Evolutionary conservation across 2,329 filamentous ascomycete species (phyloP), one percentile per base, ranked within the genome.

Genomic region (Aspergillus thermomutatus): DNA sequence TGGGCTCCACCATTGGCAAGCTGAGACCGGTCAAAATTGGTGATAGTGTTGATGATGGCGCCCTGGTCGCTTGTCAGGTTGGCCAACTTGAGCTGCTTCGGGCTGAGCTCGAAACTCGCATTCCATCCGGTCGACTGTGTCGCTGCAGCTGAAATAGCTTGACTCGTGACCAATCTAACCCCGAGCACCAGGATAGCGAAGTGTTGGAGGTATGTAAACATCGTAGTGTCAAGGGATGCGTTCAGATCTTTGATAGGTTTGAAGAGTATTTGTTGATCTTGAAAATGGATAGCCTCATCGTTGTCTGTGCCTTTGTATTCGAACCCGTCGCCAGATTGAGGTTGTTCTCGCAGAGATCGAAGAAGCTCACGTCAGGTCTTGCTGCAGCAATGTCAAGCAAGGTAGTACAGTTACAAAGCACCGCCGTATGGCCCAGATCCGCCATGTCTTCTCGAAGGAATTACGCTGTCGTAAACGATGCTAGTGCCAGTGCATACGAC

Each of bases 1-100:
- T 59, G 59, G 21, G 60, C 54, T n/a, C 59, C 60, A n/a, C 60
- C 60, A 41, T 63, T 59, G 25, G 60, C 60, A n/a, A 61, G 60
- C 50, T 56, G 56, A 21, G 60, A 55, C 7, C 47, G 56, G 49
- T 63, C 60, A 23, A 63, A 63, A 14, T 59, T 58, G 49, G 49
- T 54, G 28, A 59, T 57, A 3, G 57, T 57, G 49, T 59, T 57
- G 54, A 59, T 50, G 49, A 54, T 41, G 23, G 21, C 37, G 8
- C 9, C 49, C 31, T 49, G 28, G 19, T 54, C 54, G 8, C 34
- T 48, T 26, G 57, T 57, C 51, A 59, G 43, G 6, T 54, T 52
- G 48, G 25, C 57, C 27, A 49, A 37, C 37, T 54, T 47, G 25
- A 54, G 3, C 28, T 59, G 57, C 6, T 57, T 51, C 10, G 43